These are phyloP conservation scores for Colletotrichum liriopes DNA, from an alignment of 2,329 filamentous ascomycete genomes.

Conservation along the genomic window DNA sequence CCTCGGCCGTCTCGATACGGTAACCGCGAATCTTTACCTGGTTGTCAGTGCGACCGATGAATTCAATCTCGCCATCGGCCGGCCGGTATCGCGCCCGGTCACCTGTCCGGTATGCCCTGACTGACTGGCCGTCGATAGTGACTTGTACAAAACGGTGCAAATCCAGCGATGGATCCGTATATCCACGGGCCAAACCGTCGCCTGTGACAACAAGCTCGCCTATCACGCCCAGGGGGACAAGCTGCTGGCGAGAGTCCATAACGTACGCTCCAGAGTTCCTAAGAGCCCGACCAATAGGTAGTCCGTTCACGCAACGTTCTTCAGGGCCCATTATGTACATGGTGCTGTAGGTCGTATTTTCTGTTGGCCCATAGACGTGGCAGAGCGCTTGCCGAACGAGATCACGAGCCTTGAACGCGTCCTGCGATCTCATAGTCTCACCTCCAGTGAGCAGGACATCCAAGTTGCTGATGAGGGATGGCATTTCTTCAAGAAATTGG, in stretches of 20 bases:
- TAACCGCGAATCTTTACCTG: constrained; percentile 53
- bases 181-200: constrained; percentile 47
- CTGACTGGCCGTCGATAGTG: background rate
- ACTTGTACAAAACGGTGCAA: constrained; percentile 42
- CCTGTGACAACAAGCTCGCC: constrained; percentile 51
- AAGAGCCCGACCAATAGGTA: constrained; percentile 44
- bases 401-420: constrained; percentile 19
- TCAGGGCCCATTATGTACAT: background rate
- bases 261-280: constrained; percentile 45
- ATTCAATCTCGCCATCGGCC: constrained; percentile 47
- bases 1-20: constrained; percentile 49
- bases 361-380: constrained; percentile 44
- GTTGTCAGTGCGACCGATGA: constrained; percentile 48
- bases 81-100: constrained; percentile 40
- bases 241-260: constrained; percentile 46
- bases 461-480: constrained; percentile 52
- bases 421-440: constrained; percentile 44
- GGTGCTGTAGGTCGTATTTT: constrained; percentile 35
- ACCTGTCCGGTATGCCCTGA: constrained; percentile 48
- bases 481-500: constrained; percentile 49
- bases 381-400: background rate
- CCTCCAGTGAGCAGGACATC: constrained; percentile 56
- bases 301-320: constrained; percentile 33
- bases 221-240: constrained; percentile 47
- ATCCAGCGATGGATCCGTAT: constrained; percentile 40